phyloP scores from a whole-genome alignment of 1,284 basidiomycete genomes.

The Leccinum variabile region DNA sequence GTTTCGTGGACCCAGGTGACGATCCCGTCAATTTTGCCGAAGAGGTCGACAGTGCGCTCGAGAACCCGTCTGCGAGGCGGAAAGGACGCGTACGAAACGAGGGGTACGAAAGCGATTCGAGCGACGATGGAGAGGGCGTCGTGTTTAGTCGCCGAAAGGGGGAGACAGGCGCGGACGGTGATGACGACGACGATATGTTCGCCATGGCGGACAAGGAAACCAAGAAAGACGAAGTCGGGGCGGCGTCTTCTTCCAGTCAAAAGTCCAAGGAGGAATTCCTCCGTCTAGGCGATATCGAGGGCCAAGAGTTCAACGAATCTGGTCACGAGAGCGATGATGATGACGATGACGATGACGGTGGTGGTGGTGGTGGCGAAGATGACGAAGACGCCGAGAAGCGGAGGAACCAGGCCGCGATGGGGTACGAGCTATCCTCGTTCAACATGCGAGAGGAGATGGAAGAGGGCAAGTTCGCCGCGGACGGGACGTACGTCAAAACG shows the following conservation, averaged over 20 bases:
- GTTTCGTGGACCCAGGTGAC: slow-evolving; percentile 75
- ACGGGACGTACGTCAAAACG: slow-evolving; percentile 85
- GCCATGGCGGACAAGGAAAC: slow-evolving; percentile 61
- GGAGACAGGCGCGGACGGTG: slow-evolving; percentile 52
- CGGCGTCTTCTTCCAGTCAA: slow-evolving; percentile 41
- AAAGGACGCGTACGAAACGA: slow-evolving; percentile 76
- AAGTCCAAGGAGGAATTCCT: slow-evolving; percentile 77
- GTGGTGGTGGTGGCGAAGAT: slow-evolving; percentile 32
- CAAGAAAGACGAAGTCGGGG: slow-evolving; percentile 36
- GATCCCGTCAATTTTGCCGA: slow-evolving; percentile 74
- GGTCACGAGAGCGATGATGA: slow-evolving; percentile 40
- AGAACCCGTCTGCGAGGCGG: slow-evolving; percentile 56
- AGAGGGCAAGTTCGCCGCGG: slow-evolving; percentile 94
- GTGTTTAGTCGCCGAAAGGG: slow-evolving; percentile 72
- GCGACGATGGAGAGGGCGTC: slow-evolving; percentile 88
- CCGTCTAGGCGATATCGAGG: slow-evolving; percentile 91
- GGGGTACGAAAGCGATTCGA: slow-evolving; percentile 94
- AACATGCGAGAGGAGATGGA: slow-evolving; percentile 99
- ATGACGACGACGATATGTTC: slow-evolving; percentile 81
- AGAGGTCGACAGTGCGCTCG: slow-evolving; percentile 71
- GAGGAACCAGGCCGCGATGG: slow-evolving; percentile 85
- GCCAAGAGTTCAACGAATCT: slow-evolving; percentile 81
- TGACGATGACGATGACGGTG: slow-evolving; percentile 41
- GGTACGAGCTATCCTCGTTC: slow-evolving; percentile 90
- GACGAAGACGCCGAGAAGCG: slow-evolving; percentile 80